These are phyloP conservation scores for Talaromyces amestolkiae DNA, from an alignment of 2,329 filamentous ascomycete species.

Conservation along the genomic window DNA sequence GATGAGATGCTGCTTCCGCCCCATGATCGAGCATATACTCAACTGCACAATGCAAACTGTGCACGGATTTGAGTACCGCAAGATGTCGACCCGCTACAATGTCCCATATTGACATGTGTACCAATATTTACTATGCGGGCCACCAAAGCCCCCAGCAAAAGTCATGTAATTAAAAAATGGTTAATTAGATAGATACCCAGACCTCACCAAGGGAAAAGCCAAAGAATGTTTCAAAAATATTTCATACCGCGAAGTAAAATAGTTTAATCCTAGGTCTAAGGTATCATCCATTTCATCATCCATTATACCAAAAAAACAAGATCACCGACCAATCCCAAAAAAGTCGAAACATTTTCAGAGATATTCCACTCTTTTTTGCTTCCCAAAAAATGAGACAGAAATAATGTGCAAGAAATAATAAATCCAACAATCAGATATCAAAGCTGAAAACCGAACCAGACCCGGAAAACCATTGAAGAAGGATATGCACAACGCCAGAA, in stretches of 20 bases:
- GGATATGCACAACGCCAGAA: background rate
- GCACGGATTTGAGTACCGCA: no score
- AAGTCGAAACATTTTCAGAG: background rate
- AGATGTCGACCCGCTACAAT: no score
- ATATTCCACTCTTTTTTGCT: background rate
- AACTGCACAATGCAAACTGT: no score
- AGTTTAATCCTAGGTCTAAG: background rate
- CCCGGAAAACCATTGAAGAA: background rate
- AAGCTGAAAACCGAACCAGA: background rate
- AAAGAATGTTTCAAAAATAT: background rate
- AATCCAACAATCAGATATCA: background rate
- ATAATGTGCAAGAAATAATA: background rate
- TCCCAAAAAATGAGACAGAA: background rate
- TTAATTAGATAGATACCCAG: conserved; percentile 7
- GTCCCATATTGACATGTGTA: no score
- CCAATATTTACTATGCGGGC: no score
- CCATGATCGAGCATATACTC: no score
- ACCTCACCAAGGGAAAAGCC: background rate
- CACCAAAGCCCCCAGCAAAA: background rate
- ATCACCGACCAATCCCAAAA: background rate
- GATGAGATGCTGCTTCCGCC: no score
- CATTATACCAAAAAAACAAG: background rate
- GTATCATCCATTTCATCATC: conserved; percentile 3
- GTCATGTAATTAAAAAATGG: background rate
- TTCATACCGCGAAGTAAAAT: background rate